Conservation (phyloP, 495 filamentous ascomycete genomes). For the Neurospora sublineolata region DNA sequence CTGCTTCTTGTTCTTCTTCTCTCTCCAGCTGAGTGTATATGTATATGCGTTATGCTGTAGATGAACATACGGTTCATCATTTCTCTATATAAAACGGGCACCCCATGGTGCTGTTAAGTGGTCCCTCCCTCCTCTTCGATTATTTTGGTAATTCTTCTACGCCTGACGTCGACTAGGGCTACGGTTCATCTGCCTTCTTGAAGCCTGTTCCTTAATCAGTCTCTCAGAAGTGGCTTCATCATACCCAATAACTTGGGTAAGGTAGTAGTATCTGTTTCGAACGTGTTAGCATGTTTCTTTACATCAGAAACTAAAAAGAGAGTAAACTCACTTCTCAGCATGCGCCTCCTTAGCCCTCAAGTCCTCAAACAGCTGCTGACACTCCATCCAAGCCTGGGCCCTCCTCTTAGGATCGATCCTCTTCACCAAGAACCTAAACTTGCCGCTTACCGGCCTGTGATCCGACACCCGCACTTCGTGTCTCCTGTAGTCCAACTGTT, state of each 20-base stretch:
- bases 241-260: slow-evolving; percentile 35
- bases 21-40: background rate
- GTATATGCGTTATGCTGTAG: background rate
- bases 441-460: slow-evolving; percentile 82
- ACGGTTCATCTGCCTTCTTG: slow-evolving; percentile 18
- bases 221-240: slow-evolving; percentile 28
- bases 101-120: background rate
- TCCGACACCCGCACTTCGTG: slow-evolving; percentile 86
- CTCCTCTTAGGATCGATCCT: slow-evolving; percentile 57
- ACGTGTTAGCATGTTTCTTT: slow-evolving; percentile 8
- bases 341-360: slow-evolving; percentile 57
- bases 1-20: background rate
- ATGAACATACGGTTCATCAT: background rate
- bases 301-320: background rate
- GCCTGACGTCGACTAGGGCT: slow-evolving; percentile 18
- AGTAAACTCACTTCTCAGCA: slow-evolving; percentile 30
- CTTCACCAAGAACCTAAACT: slow-evolving; percentile 73
- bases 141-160: background rate
- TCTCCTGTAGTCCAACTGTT: slow-evolving; percentile 75
- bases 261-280: slow-evolving; percentile 27
- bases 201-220: slow-evolving; percentile 25
- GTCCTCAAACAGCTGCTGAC: slow-evolving; percentile 58
- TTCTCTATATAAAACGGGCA: background rate
- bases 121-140: background rate
- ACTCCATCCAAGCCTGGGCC: slow-evolving; percentile 53